phyloP scores from a whole-genome alignment of 108 stramenopile genomes.

The Parietichytrium sp. region DNA sequence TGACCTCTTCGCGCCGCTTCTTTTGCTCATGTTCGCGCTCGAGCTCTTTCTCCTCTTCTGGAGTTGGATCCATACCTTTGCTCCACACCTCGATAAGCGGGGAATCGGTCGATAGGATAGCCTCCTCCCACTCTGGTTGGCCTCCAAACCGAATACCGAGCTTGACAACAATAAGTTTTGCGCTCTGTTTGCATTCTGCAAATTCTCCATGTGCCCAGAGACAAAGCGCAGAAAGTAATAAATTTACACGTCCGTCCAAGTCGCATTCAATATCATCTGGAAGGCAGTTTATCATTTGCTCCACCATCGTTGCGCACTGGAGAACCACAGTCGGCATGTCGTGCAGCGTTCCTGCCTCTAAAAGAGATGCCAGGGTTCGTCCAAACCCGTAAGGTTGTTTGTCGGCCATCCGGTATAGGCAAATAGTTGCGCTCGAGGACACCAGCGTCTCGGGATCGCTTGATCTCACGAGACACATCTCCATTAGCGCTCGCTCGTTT shows the following conservation, averaged over 20 bases:
- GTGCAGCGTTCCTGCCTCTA: conserved; percentile 5
- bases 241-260: not conserved
- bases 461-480: conserved; percentile 21
- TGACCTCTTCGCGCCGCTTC: conserved; percentile 17
- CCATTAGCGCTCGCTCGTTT: conserved; percentile 15
- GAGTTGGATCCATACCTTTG: conserved; percentile 30
- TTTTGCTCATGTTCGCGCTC: conserved; percentile 13
- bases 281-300: conserved; percentile 17
- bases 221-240: conserved; percentile 17
- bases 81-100: conserved; percentile 1
- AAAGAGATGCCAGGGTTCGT: not conserved
- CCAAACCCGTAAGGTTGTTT: conserved; percentile 30
- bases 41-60: not conserved
- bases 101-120: not conserved
- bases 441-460: not conserved
- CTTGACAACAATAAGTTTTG: conserved; percentile 14
- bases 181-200: conserved; percentile 21
- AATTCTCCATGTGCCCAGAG: not conserved
- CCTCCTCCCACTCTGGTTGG: conserved; percentile 1
- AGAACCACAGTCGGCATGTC: not conserved
- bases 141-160: not conserved
- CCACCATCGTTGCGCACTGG: conserved; percentile 6
- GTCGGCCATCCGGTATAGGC: conserved; percentile 8
- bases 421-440: not conserved
- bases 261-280: not conserved